Conservation (phyloP, 495 filamentous ascomycete genomes). For the Staphylotrichum longicolle region DNA sequence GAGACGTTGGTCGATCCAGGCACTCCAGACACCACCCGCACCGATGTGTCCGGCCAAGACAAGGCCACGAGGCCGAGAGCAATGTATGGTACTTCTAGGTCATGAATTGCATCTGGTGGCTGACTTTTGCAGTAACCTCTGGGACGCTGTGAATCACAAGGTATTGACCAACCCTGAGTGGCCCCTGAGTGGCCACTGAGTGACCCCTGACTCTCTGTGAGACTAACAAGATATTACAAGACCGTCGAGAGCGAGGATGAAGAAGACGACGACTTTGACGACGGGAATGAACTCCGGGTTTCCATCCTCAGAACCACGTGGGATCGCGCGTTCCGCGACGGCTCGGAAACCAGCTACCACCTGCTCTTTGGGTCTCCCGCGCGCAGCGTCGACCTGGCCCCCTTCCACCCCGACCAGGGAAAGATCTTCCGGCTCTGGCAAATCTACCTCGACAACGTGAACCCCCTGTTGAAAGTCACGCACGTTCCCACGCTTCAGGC, state of each 20-base stretch:
- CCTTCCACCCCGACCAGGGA: constrained; percentile 46
- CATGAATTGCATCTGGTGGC: neutral
- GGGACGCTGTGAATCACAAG: constrained; percentile 49
- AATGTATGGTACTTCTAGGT: neutral
- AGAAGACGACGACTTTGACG: constrained; percentile 31
- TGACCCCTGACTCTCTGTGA: too few relatives aligned
- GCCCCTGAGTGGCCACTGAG: too few relatives aligned
- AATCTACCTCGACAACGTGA: constrained; percentile 53
- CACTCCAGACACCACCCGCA: neutral
- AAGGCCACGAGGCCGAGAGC: neutral
- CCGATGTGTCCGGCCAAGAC: neutral
- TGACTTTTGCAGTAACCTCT: constrained; percentile 33
- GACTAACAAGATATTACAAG: neutral
- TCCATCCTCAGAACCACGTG: constrained; percentile 42
- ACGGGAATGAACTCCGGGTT: neutral
- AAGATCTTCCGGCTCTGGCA: constrained; percentile 53
- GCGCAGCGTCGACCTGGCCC: constrained; percentile 44
- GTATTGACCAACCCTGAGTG: constrained; percentile 29
- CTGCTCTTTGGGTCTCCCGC: constrained; percentile 51
- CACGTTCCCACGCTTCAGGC: constrained; percentile 50
- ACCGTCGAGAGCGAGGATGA: constrained; percentile 16
- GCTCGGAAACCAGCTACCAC: constrained; percentile 39
- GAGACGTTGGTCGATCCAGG: neutral
- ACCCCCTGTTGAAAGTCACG: constrained; percentile 54
- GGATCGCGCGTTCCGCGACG: constrained; percentile 34